Percentiles rank a stretch among this genome's conserved stretches.
phyloP scores from a whole-genome alignment of 2,329 filamentous ascomycete species.

The Pyricularia sp. region DNA sequence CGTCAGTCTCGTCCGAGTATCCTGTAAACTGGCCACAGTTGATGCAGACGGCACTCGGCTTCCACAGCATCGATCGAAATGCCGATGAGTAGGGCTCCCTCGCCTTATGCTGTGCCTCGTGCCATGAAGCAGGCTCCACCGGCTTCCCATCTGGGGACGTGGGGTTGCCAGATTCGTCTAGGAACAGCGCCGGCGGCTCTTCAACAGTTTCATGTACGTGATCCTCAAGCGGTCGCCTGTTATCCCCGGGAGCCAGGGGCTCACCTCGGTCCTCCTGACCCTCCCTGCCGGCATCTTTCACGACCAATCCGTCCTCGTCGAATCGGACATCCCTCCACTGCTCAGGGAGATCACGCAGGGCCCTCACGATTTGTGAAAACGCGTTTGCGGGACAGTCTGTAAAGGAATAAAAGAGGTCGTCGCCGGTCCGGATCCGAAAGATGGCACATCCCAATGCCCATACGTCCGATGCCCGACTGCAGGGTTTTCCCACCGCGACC shows the following conservation, averaged over 20 bases:
- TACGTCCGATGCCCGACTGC: constrained; percentile 11
- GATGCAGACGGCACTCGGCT: too few species aligned
- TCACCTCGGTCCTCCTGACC: background rate
- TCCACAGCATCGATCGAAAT: too few species aligned
- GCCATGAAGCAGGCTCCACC: too few species aligned
- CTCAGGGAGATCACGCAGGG: constrained; percentile 11
- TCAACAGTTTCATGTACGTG: constrained; percentile 9
- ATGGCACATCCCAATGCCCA: constrained; percentile 13
- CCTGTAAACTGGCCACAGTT: background rate
- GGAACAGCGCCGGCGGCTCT: constrained; percentile 8
- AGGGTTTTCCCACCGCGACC: constrained; percentile 9
- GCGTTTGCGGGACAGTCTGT: constrained; percentile 9
- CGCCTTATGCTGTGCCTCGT: too few species aligned
- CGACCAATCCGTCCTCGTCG: constrained; percentile 9
- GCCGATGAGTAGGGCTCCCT: too few species aligned
- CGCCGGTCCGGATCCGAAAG: constrained; percentile 11
- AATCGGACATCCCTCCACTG: constrained; percentile 11
- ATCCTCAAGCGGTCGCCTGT: constrained; percentile 9
- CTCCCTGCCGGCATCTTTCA: background rate
- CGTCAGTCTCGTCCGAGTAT: constrained; percentile 8
- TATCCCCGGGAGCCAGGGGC: constrained; percentile 3
- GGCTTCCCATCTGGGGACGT: too few species aligned
- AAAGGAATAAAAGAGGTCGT: constrained; percentile 11
- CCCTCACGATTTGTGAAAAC: constrained; percentile 9
- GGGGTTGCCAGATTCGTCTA: constrained; percentile 7